These are phyloP conservation scores for Vigna radiata DNA, from an alignment of 306 rosid species.

Conservation along the genomic window DNA sequence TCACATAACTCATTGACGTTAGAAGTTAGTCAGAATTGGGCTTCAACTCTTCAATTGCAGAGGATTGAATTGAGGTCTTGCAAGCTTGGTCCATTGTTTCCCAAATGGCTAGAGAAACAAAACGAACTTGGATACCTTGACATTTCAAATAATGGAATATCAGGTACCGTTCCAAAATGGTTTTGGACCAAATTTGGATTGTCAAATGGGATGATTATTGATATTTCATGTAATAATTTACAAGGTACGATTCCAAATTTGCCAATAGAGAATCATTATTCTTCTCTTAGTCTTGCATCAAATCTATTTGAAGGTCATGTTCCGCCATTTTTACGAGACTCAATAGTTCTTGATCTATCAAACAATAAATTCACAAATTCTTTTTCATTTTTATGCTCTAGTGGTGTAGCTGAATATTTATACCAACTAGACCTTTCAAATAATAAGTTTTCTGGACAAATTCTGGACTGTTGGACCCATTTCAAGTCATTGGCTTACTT, in stretches of 20 bases:
- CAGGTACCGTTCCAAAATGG: conserved; percentile 14
- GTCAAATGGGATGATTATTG: rapidly evolving
- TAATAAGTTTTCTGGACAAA: conserved; percentile 6
- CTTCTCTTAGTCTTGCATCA: neutral
- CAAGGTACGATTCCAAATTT: conserved; percentile 17
- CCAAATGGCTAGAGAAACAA: neutral
- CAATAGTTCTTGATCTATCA: neutral
- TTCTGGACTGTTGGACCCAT: neutral
- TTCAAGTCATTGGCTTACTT: conserved; percentile 13
- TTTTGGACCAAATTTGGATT: neutral
- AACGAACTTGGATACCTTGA: rapidly evolving
- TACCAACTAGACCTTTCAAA: neutral
- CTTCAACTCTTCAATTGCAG: too few species aligned
- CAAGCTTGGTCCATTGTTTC: too few species aligned
- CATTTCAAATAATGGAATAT: neutral
- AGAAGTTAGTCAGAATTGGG: neutral
- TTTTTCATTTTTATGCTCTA: neutral
- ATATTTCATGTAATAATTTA: conserved; percentile 1
- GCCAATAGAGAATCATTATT: neutral
- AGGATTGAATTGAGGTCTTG: too few species aligned
- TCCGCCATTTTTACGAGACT: conserved; percentile 21
- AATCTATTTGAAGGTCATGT: conserved; percentile 23
- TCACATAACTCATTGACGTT: neutral
- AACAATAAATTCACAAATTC: neutral
- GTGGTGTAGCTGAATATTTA: neutral